phyloP scores from a whole-genome alignment of 306 rosid genomes.

The Vigna unguiculata region DNA sequence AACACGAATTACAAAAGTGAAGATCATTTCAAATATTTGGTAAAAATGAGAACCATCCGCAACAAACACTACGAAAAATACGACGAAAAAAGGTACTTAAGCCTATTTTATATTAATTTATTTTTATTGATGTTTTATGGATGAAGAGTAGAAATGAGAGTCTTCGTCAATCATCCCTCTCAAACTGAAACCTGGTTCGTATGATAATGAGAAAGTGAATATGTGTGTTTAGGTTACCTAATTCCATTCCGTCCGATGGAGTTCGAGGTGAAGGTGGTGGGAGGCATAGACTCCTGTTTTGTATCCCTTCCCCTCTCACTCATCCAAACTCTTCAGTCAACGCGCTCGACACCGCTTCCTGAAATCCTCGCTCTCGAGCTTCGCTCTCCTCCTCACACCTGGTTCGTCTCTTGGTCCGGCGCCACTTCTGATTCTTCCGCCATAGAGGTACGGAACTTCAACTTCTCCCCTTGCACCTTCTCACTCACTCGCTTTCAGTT shows the following conservation, averaged over 20 bases:
- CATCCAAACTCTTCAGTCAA: slow-evolving; percentile 73
- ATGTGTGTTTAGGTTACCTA: neutral
- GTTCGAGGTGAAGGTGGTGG: slow-evolving; percentile 67
- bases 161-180: too few species aligned
- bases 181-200: too few species aligned
- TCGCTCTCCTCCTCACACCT: slow-evolving; percentile 56
- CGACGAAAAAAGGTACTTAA: too few species aligned
- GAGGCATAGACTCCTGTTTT: slow-evolving; percentile 69
- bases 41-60: too few species aligned
- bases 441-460: slow-evolving; percentile 56
- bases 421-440: slow-evolving; percentile 75
- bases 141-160: too few species aligned
- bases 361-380: slow-evolving; percentile 75
- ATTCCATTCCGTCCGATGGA: slow-evolving; percentile 50
- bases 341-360: slow-evolving; percentile 53
- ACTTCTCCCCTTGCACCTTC: neutral
- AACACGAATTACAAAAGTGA: too few species aligned
- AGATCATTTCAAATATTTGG: too few species aligned
- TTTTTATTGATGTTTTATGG: too few species aligned
- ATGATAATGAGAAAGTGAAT: too few species aligned
- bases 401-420: slow-evolving; percentile 94
- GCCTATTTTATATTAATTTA: too few species aligned
- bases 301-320: slow-evolving; percentile 77
- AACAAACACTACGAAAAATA: too few species aligned
- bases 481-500: neutral